These are phyloP conservation scores for Melanopsichium pennsylvanicum DNA, from an alignment of 1,284 basidiomycete species.

Conservation along the genomic window DNA sequence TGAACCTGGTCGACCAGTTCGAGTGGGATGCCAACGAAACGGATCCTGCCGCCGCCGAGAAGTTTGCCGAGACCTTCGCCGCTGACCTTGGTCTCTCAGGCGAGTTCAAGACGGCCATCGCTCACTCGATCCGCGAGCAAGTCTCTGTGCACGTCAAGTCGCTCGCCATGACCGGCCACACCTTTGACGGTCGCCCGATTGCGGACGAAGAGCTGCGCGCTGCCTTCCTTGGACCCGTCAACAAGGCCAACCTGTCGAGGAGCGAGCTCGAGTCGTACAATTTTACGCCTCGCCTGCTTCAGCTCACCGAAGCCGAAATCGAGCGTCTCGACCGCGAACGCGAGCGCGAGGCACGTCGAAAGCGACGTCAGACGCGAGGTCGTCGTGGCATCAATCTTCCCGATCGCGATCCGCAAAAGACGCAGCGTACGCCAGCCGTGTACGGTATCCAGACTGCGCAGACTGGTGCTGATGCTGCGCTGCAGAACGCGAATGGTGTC, in stretches of 20 bases:
- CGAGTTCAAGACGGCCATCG: conserved; percentile 88
- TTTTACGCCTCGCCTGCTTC: conserved; percentile 87
- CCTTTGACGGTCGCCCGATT: conserved; percentile 78
- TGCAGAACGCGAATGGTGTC: conserved; percentile 25
- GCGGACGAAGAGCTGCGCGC: conserved; percentile 90
- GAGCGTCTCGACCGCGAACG: conserved; percentile 86
- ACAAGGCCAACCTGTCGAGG: conserved; percentile 68
- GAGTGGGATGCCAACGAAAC: conserved; percentile 92
- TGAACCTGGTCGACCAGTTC: conserved; percentile 95
- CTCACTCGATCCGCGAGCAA: conserved; percentile 95
- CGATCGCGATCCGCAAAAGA: conserved; percentile 90
- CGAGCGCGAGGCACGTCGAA: conserved; percentile 87
- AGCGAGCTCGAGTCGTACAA: conserved; percentile 72
- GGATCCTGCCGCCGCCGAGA: conserved; percentile 81
- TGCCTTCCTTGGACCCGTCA: conserved; percentile 83
- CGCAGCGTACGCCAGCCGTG: conserved; percentile 72
- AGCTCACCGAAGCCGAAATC: conserved; percentile 86
- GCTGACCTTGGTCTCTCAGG: conserved; percentile 87
- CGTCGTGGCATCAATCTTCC: conserved; percentile 87
- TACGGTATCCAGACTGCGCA: conserved; percentile 58
- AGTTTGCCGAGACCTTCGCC: conserved; percentile 87
- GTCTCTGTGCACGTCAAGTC: conserved; percentile 89
- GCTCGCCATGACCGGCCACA: conserved; percentile 87
- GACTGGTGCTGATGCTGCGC: conserved; percentile 23
- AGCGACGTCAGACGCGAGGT: conserved; percentile 83